These are phyloP conservation scores for Pythium phragmiticola DNA, from an alignment of 352 stramenopile genomes.

Conservation along the genomic window DNA sequence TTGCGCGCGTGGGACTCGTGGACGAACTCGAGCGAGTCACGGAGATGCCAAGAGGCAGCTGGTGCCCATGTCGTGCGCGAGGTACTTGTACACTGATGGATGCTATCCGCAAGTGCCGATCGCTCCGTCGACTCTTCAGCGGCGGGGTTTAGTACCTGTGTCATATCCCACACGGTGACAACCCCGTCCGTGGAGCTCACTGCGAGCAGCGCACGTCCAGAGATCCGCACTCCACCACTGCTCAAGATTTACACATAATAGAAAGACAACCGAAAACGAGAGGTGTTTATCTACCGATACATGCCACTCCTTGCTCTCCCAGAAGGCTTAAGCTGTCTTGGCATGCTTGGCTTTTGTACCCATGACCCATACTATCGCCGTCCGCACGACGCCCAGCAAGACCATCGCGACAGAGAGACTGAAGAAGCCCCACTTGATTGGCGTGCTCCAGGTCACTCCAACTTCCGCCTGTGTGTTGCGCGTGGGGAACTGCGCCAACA, in stretches of 20 bases:
- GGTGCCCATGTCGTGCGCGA: slow-evolving; percentile 82
- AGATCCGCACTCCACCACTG: slow-evolving; percentile 46
- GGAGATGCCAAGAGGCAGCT: slow-evolving; percentile 61
- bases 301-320: too few relatives aligned
- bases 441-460: slow-evolving; percentile 33
- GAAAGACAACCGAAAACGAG: too few relatives aligned
- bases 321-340: background rate
- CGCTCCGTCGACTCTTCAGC: background rate
- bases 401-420: background rate
- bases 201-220: slow-evolving; percentile 44
- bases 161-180: slow-evolving; percentile 74
- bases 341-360: background rate
- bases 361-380: background rate
- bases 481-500: slow-evolving; percentile 41
- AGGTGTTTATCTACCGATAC: too few relatives aligned
- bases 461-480: slow-evolving; percentile 29
- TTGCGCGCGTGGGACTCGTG: slow-evolving; percentile 45
- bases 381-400: slow-evolving; percentile 3
- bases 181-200: slow-evolving; percentile 80
- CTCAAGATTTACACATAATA: slow-evolving; percentile 44
- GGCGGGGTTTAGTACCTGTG: slow-evolving; percentile 7
- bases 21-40: slow-evolving; percentile 30
- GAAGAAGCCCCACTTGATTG: slow-evolving; percentile 39
- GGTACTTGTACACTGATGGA: slow-evolving; percentile 46
- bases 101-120: background rate